Conservation (phyloP, 2,329 filamentous ascomycete genomes). For the Phialophora expanda region DNA sequence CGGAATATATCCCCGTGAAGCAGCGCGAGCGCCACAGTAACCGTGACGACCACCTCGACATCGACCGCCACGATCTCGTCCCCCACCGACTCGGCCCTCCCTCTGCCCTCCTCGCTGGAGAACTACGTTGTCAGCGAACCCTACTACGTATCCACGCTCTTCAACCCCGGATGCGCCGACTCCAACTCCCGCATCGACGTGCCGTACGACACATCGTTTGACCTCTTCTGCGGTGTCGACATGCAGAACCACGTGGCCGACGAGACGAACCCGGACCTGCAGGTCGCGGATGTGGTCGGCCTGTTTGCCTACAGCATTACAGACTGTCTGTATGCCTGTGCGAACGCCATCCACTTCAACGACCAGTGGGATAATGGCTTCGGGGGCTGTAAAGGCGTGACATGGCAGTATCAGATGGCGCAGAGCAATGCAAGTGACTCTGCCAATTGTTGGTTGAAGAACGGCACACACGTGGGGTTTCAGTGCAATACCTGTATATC, state of each 20-base stretch:
- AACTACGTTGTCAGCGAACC: constrained; percentile 26
- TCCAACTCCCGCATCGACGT: constrained; percentile 13
- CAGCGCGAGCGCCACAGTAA: neutral
- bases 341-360: constrained; percentile 21
- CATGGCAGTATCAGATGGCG: constrained; percentile 27
- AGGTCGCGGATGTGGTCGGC: constrained; percentile 25
- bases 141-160: constrained; percentile 23
- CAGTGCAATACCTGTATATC: constrained; percentile 33
- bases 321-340: constrained; percentile 32
- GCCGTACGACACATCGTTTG: constrained; percentile 19
- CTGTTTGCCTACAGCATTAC: constrained; percentile 31
- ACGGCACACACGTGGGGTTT: constrained; percentile 18
- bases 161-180: constrained; percentile 25
- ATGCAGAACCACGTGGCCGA: constrained; percentile 19
- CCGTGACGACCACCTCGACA: constrained; percentile 21
- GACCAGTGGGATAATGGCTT: constrained; percentile 9
- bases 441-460: constrained; percentile 33
- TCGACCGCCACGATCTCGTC: constrained; percentile 3
- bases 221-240: constrained; percentile 29
- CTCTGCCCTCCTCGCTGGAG: constrained; percentile 26
- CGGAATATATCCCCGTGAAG: neutral
- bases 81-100: constrained; percentile 14
- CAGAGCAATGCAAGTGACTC: constrained; percentile 6
- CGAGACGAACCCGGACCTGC: constrained; percentile 17
- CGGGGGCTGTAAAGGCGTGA: constrained; percentile 24